Conservation (phyloP, 169 alveolate species). For the Besnoitia besnoiti region DNA sequence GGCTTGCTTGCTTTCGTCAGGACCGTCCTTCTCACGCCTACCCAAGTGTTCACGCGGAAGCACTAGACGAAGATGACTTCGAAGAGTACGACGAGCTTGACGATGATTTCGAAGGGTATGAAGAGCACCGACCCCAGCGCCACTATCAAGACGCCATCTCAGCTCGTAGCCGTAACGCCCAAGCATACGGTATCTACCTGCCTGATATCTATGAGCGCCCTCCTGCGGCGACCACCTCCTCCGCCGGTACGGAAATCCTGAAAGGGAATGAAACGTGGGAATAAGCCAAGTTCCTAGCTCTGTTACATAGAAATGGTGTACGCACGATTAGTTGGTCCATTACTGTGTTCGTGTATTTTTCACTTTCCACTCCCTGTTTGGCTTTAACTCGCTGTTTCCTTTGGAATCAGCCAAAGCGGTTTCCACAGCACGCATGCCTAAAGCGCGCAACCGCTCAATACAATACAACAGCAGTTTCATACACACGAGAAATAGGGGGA, state of each 20-base stretch:
- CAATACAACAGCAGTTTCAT: too few species aligned
- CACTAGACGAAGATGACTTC: not conserved
- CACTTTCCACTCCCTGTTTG: too few species aligned
- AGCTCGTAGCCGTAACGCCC: not conserved
- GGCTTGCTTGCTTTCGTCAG: not conserved
- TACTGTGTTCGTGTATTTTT: too few species aligned
- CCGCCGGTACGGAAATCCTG: not conserved
- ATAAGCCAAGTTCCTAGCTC: too few species aligned
- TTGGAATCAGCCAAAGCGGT: too few species aligned
- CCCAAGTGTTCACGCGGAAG: not conserved
- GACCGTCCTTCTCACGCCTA: not conserved
- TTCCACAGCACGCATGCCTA: too few species aligned
- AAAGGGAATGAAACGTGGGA: too few species aligned
- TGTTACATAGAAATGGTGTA: too few species aligned
- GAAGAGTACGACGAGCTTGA: not conserved
- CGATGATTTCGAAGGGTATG: not conserved
- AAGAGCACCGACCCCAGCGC: not conserved
- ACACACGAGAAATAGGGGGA: too few species aligned
- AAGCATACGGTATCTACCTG: not conserved
- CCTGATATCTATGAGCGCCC: not conserved
- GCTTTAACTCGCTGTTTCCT: too few species aligned
- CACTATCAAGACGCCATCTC: not conserved
- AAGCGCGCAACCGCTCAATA: too few species aligned
- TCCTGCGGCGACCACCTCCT: not conserved
- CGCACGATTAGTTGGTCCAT: too few species aligned